Evolutionary conservation across 345 rosid genomes (phyloP).

Genomic region (Citrus sp.): DNA sequence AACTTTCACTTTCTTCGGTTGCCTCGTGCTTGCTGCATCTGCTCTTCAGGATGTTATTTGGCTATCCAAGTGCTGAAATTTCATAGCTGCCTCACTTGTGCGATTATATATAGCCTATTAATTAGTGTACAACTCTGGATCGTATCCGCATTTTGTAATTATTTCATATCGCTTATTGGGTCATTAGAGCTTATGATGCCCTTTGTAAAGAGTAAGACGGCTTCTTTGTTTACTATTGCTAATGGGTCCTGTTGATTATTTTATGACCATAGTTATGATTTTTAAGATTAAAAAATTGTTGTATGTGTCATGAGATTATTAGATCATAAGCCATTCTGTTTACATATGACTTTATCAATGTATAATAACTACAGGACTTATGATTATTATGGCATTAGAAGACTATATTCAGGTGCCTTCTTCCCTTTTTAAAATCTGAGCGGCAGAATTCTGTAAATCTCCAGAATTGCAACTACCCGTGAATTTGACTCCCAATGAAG

Average conservation of each 20-base stretch:
- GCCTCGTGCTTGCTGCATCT: conserved; percentile 50
- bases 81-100: not conserved
- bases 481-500: too few species aligned
- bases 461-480: too few species aligned
- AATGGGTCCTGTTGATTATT: not conserved
- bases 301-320: not conserved
- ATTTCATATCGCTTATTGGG: not conserved
- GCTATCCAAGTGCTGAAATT: conserved; percentile 41
- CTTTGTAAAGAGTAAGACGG: not conserved
- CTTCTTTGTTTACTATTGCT: not conserved
- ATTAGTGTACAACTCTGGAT: not conserved
- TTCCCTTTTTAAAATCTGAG: too few species aligned
- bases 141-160: not conserved
- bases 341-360: too few species aligned
- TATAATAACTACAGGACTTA: too few species aligned
- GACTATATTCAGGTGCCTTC: too few species aligned
- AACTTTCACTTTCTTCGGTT: conserved; percentile 60
- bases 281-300: not conserved
- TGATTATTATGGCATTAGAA: too few species aligned
- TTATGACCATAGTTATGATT: not conserved
- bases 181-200: not conserved
- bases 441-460: too few species aligned
- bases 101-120: not conserved
- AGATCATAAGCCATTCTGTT: too few species aligned
- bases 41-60: conserved; percentile 55